Conservation (phyloP, 768 basidiomycete genomes). For the Dioszegia crocea region DNA sequence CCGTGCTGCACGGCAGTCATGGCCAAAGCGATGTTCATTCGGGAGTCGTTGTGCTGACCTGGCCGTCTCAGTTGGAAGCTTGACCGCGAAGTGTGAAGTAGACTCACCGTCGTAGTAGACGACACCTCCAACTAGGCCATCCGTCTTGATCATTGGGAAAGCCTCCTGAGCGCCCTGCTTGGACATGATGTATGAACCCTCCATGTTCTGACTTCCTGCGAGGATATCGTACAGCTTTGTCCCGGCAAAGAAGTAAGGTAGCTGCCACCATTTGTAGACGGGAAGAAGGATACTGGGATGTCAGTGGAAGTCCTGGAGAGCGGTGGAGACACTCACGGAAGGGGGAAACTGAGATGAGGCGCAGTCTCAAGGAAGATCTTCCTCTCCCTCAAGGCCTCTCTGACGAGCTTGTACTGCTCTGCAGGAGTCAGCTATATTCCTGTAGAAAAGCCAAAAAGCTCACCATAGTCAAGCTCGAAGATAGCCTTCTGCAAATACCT, state of each 20-base stretch:
- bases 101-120: slow-evolving; percentile 93
- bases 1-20: slow-evolving; percentile 92
- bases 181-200: slow-evolving; percentile 88
- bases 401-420: slow-evolving; percentile 69
- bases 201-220: slow-evolving; percentile 96
- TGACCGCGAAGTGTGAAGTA: too few relatives aligned
- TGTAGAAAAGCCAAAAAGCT: slow-evolving; percentile 44
- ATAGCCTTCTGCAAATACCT: slow-evolving; percentile 96
- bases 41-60: slow-evolving; percentile 97
- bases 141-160: slow-evolving; percentile 92
- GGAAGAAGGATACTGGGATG: slow-evolving; percentile 74
- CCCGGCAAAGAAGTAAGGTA: slow-evolving; percentile 92
- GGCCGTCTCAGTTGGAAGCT: background rate
- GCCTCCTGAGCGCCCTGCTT: slow-evolving; percentile 87
- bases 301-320: background rate
- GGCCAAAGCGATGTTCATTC: slow-evolving; percentile 94
- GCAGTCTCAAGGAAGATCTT: slow-evolving; percentile 91
- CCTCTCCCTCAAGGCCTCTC: slow-evolving; percentile 90
- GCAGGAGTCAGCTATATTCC: slow-evolving; percentile 1
- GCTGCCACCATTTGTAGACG: slow-evolving; percentile 95
- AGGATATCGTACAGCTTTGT: slow-evolving; percentile 95
- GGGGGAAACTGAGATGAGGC: slow-evolving; percentile 83
- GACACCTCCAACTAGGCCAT: slow-evolving; percentile 86
- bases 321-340: slow-evolving; percentile 57
- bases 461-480: slow-evolving; percentile 90